phyloP scores from a whole-genome alignment of 768 basidiomycete genomes.

The Russula brevipes region DNA sequence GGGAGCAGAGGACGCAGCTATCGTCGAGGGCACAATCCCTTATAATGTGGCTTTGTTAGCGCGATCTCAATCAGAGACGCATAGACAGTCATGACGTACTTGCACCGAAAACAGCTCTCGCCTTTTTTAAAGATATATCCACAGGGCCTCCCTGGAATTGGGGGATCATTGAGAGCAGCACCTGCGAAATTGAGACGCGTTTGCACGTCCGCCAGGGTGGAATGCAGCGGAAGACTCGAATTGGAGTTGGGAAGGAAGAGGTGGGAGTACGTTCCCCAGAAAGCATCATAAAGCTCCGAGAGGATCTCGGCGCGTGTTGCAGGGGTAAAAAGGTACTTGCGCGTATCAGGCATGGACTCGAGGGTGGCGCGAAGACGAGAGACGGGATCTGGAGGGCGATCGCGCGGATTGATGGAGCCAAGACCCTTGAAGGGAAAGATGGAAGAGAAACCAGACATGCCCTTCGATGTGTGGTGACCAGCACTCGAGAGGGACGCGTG shows the following conservation, averaged over 20 bases:
- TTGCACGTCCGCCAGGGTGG: slow-evolving; percentile 69
- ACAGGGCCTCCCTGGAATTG: slow-evolving; percentile 69
- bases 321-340: slow-evolving; percentile 72
- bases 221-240: slow-evolving; percentile 55
- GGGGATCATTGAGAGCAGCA: slow-evolving; percentile 53
- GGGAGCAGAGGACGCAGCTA: slow-evolving; percentile 83
- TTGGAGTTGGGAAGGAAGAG: slow-evolving; percentile 67
- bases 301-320: slow-evolving; percentile 74
- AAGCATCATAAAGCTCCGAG: slow-evolving; percentile 73
- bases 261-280: slow-evolving; percentile 73
- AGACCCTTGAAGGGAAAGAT: slow-evolving; percentile 49
- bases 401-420: slow-evolving; percentile 49
- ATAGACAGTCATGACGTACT: slow-evolving; percentile 47
- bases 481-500: slow-evolving; percentile 10
- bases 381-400: slow-evolving; percentile 55
- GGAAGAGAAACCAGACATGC: slow-evolving; percentile 43
- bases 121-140: slow-evolving; percentile 86
- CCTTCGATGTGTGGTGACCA: background rate
- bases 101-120: slow-evolving; percentile 91
- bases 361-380: slow-evolving; percentile 70
- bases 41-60: background rate
- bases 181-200: slow-evolving; percentile 49
- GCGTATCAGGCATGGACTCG: slow-evolving; percentile 74
- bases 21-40: slow-evolving; percentile 92
- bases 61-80: slow-evolving; percentile 5